These are phyloP conservation scores for Aspergillus awamori DNA, from an alignment of 2,329 filamentous ascomycete genomes.

Conservation along the genomic window DNA sequence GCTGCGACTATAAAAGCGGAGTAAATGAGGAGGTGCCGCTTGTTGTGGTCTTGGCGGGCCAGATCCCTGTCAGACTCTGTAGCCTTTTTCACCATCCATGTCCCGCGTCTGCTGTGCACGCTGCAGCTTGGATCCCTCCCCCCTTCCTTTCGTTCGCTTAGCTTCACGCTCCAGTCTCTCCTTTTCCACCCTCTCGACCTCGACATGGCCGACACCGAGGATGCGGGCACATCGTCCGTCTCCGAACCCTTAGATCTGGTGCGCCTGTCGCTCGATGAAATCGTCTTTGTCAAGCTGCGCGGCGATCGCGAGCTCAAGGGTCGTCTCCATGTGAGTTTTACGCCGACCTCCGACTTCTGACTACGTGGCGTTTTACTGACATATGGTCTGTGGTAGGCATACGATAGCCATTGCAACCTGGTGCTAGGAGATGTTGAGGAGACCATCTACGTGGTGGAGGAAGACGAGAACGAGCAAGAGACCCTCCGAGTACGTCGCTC, in stretches of 20 bases:
- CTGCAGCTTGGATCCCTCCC: background rate
- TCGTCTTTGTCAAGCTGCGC: conserved; percentile 95
- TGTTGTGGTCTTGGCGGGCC: conserved; percentile 12
- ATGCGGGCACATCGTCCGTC: conserved; percentile 68
- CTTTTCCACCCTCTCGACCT: conserved; percentile 11
- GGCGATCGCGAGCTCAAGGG: conserved; percentile 96
- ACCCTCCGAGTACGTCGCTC: conserved; percentile 65
- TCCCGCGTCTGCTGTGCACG: background rate
- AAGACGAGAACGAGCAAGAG: conserved; percentile 76
- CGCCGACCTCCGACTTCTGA: background rate
- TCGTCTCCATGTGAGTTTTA: conserved; percentile 76
- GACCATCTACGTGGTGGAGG: conserved; percentile 91
- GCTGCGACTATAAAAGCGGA: conserved; percentile 6
- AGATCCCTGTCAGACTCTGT: conserved; percentile 8
- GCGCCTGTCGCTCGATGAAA: conserved; percentile 88
- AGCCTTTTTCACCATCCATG: conserved; percentile 6
- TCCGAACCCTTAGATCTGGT: conserved; percentile 96
- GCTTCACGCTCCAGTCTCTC: background rate
- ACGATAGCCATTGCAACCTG: conserved; percentile 97
- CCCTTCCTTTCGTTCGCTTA: conserved; percentile 5
- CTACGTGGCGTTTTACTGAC: conserved; percentile 8
- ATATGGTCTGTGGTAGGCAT: conserved; percentile 64
- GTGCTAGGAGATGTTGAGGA: conserved; percentile 96
- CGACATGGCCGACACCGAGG: conserved; percentile 79
- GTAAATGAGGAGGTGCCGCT: conserved; percentile 7